Evolutionary conservation across 225 moss, liverwort and hornwort genomes (phyloP).

Genomic region (Lunularia cruciata): DNA sequence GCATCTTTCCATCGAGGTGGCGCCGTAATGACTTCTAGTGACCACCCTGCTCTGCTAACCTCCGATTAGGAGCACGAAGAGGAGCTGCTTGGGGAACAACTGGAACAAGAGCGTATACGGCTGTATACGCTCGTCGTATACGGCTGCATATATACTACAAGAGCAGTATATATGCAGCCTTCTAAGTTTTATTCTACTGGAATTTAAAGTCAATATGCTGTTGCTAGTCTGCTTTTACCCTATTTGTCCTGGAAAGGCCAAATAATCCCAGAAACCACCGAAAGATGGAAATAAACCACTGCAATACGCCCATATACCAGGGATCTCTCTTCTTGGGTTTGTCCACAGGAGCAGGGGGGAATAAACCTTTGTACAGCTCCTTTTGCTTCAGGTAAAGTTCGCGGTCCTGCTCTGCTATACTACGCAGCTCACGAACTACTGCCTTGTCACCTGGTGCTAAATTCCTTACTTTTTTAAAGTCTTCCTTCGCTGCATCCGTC

Average conservation of each 20-base stretch:
- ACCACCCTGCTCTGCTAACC: background rate
- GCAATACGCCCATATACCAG: conserved; percentile 26
- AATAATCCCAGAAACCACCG: conserved; percentile 25
- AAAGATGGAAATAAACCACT: conserved; percentile 37
- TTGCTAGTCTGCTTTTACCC: conserved; percentile 32
- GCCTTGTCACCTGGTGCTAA: conserved; percentile 84
- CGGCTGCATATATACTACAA: too few species aligned
- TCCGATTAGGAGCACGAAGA: background rate
- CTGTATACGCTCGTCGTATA: too few species aligned
- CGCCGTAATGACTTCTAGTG: background rate
- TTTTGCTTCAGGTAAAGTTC: conserved; percentile 86
- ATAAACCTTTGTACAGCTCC: conserved; percentile 90
- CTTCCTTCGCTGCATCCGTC: conserved; percentile 87
- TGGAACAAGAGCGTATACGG: background rate
- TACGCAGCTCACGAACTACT: conserved; percentile 69
- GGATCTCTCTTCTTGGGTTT: conserved; percentile 21
- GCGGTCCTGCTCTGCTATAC: conserved; percentile 69
- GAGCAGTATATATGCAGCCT: background rate
- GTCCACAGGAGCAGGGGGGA: conserved; percentile 34
- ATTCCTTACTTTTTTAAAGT: conserved; percentile 65
- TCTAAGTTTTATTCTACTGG: background rate
- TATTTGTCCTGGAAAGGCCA: conserved; percentile 16
- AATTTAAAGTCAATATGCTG: background rate
- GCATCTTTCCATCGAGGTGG: too few species aligned
- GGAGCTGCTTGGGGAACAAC: background rate